phyloP scores from a whole-genome alignment of 768 basidiomycete genomes.

The Pleurotus eryngii region DNA sequence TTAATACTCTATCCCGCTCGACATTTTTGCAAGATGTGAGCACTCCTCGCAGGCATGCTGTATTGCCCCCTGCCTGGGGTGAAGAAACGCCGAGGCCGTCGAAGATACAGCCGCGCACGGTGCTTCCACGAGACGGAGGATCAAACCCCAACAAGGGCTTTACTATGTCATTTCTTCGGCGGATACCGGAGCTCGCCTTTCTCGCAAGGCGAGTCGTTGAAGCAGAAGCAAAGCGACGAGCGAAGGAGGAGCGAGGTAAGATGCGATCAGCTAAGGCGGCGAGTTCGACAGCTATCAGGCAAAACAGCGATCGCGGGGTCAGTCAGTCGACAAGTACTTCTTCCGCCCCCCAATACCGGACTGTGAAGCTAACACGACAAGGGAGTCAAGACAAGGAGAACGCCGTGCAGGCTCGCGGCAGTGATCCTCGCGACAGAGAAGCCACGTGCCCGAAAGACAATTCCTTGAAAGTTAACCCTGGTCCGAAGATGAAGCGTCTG shows the following conservation, averaged over 20 bases:
- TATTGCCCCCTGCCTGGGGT: background rate
- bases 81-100: slow-evolving; percentile 3
- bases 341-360: background rate
- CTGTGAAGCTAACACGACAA: background rate
- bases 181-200: slow-evolving; percentile 67
- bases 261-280: slow-evolving; percentile 12
- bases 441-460: slow-evolving; percentile 11
- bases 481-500: slow-evolving; percentile 59
- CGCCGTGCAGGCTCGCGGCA: background rate
- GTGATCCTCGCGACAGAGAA: background rate
- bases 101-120: background rate
- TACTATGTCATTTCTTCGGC: slow-evolving; percentile 71
- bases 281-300: background rate
- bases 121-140: background rate
- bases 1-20: slow-evolving; percentile 18
- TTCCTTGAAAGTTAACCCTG: slow-evolving; percentile 15
- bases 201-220: slow-evolving; percentile 64
- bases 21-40: background rate
- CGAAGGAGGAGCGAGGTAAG: slow-evolving; percentile 45
- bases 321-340: background rate
- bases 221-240: slow-evolving; percentile 55
- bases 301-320: background rate
- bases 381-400: slow-evolving; percentile 3
- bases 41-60: background rate
- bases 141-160: slow-evolving; percentile 40